Base-by-base conservation (phyloP, 495 filamentous ascomycete species). In the Aspergillus kassunensis region DNA sequence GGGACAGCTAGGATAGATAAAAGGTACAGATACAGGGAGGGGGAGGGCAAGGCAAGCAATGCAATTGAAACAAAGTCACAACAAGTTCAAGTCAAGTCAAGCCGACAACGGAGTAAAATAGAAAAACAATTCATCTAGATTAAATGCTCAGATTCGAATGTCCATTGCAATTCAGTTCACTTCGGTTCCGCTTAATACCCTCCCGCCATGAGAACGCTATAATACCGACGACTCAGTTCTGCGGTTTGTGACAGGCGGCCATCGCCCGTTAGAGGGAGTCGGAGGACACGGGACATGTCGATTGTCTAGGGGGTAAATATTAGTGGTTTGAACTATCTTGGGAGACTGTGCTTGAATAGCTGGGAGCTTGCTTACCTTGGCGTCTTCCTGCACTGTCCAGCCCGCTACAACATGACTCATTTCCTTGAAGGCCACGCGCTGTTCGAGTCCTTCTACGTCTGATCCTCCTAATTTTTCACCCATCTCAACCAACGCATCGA, bases 401-500 rank as follows among this genome's bases (percentile, higher is more conserved):
- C 78, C 75, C 18, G 83, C 85, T 24, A 82, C 72, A 19, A 74
- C 74, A 33, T 66, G 64, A 54, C 80, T 79, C 69, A 88, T 88
- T 61, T 86, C 85, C 60, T 78, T 74, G 54, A 86, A 76, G 4
- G 89, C 89, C 42, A 90, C 91, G 62, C 83, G 86, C 65, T 96
- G 87, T 60, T 88, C 82, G 36, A 95, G 73, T n/a, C 78, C 81
- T 57, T 83, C 79, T 45, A 81, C 75, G 48, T 80, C 76, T 25
- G 67, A 74, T 54, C 53, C 76, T 64, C 63, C 70, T 56, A 69
- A 75, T 45, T 74, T 76, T 40, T 79, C 77, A 48, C 82, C 74
- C 70, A 89, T 79, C 21, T 76, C 75, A 3, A 80, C 79, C 31
- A 95, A 71, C 13, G 84, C 80, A 41, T 79, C 75, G 10, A 85